Evolutionary conservation across 2,329 filamentous ascomycete genomes (phyloP).

Genomic region (Colletotrichum plurivorum): DNA sequence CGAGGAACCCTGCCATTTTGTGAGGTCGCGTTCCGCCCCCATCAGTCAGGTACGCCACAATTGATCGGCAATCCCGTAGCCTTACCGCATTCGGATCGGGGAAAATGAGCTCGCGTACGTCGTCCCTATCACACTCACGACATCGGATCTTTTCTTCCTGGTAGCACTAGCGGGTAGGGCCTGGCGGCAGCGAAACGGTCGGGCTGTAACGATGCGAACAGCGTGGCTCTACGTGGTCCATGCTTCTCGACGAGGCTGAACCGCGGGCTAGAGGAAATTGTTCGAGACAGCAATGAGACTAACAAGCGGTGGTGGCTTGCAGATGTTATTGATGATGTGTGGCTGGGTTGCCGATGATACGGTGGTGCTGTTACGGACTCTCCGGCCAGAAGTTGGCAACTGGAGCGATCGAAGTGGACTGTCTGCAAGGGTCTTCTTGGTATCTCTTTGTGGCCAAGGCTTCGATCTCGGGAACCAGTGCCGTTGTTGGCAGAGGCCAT

Average conservation of each 20-base stretch:
- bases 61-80: constrained; percentile 41
- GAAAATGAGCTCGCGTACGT: constrained; percentile 30
- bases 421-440: constrained; percentile 5
- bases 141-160: constrained; percentile 5
- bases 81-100: constrained; percentile 35
- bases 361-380: constrained; percentile 13
- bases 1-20: background rate
- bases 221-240: constrained; percentile 2
- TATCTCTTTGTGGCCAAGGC: no score
- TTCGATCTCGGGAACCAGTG: no score
- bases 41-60: constrained; percentile 41
- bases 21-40: constrained; percentile 18
- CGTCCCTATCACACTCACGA: constrained; percentile 10
- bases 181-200: constrained; percentile 8
- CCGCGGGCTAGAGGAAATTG: background rate
- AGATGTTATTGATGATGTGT: background rate
- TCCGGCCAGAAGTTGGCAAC: constrained; percentile 11
- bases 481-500: no score
- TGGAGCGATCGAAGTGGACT: background rate
- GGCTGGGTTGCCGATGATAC: constrained; percentile 1
- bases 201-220: constrained; percentile 7
- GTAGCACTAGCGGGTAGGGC: background rate
- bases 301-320: background rate
- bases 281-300: background rate
- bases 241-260: constrained; percentile 7